phyloP scores from a whole-genome alignment of 2,329 filamentous ascomycete species.

The Chaetomium olivaceum region DNA sequence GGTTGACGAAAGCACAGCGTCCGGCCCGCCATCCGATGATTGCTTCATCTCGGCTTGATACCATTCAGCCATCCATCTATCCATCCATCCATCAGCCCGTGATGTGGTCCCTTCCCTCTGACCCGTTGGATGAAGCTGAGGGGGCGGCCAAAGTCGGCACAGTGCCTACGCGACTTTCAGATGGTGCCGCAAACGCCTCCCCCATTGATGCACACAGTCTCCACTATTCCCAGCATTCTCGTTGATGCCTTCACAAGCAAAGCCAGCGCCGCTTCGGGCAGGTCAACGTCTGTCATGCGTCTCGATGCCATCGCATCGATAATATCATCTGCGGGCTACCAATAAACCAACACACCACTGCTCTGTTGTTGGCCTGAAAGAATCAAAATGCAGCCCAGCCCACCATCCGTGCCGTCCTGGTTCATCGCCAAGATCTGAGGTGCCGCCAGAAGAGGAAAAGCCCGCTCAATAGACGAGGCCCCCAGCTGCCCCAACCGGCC shows the following conservation, averaged over 20 bases:
- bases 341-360: constrained; percentile 3
- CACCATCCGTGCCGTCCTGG: neutral
- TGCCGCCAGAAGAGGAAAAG: constrained; percentile 21
- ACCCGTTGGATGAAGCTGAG: neutral
- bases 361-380: constrained; percentile 10
- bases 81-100: neutral
- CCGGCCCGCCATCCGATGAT: constrained; percentile 18
- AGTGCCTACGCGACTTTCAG: neutral
- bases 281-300: neutral
- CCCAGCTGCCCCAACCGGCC: neutral
- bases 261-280: neutral
- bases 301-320: constrained; percentile 1
- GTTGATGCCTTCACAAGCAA: neutral
- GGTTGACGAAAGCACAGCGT: constrained; percentile 6
- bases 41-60: constrained; percentile 18
- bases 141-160: constrained; percentile 4
- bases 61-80: neutral
- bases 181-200: constrained; percentile 4
- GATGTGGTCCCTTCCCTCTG: neutral
- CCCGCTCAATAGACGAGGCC: constrained; percentile 21
- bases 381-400: constrained; percentile 1
- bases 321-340: constrained; percentile 1
- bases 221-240: neutral
- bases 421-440: constrained; percentile 22
- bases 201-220: neutral